Percentiles rank a stretch among this genome's conserved stretches.
Evolutionary conservation across 306 rosid genomes (phyloP).

Genomic region (Herpetospermum pedunculosum): DNA sequence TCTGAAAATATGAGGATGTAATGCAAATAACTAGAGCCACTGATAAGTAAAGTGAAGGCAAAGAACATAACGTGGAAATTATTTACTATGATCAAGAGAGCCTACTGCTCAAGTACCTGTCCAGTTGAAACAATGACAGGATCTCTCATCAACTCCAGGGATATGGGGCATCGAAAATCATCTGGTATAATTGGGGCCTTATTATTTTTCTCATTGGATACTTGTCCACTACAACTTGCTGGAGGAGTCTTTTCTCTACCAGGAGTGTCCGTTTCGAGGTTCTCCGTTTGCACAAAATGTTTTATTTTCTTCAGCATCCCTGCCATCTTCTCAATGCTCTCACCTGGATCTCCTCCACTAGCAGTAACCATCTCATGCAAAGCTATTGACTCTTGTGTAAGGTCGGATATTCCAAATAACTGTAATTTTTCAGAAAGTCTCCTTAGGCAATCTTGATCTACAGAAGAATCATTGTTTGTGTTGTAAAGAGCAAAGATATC

Average conservation of each 20-base stretch:
- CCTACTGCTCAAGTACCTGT: constrained; percentile 50
- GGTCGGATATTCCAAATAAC: constrained; percentile 62
- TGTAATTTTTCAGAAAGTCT: constrained; percentile 70
- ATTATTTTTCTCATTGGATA: constrained; percentile 35
- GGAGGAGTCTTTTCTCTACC: constrained; percentile 28
- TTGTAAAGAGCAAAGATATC: constrained; percentile 53
- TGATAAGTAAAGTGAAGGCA: background rate
- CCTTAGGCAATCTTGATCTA: constrained; percentile 44
- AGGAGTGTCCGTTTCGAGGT: constrained; percentile 37
- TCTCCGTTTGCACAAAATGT: constrained; percentile 75
- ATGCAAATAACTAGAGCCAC: background rate
- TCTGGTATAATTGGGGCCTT: constrained; percentile 54
- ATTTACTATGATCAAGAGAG: background rate
- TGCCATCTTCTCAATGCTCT: constrained; percentile 72
- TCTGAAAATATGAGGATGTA: background rate
- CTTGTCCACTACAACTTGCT: constrained; percentile 36
- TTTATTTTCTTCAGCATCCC: constrained; percentile 71
- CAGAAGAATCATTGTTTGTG: constrained; percentile 35
- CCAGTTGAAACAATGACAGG: constrained; percentile 99
- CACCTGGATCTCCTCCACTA: constrained; percentile 79
- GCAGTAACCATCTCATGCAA: constrained; percentile 82
- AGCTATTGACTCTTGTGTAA: constrained; percentile 80
- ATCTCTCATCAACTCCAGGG: constrained; percentile 90
- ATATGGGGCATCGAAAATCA: constrained; percentile 95
- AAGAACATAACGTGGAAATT: background rate